These are phyloP conservation scores for Fusarium globosum DNA, from an alignment of 2,329 filamentous ascomycete species.

Conservation along the genomic window DNA sequence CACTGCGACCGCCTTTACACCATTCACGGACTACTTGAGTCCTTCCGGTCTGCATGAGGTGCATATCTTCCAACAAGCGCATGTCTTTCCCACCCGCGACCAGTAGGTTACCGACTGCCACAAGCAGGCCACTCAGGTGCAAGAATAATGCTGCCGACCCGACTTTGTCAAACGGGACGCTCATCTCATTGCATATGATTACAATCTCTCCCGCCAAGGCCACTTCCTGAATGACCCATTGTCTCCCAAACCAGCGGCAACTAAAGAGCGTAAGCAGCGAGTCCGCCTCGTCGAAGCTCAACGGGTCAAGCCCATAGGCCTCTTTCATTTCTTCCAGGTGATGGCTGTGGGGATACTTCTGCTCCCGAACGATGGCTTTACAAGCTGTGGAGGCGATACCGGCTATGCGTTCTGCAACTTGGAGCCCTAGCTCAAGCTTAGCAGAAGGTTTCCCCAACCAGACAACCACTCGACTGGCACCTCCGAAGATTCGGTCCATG, in stretches of 20 bases:
- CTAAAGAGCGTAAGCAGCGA: background rate
- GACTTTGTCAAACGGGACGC: background rate
- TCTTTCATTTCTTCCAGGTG: background rate
- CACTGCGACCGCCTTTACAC: background rate
- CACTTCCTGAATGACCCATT: background rate
- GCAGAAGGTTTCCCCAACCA: background rate
- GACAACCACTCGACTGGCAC: background rate
- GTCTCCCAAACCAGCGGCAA: background rate
- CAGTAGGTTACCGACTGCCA: background rate
- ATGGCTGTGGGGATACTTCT: background rate
- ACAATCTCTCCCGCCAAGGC: background rate
- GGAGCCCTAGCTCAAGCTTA: background rate
- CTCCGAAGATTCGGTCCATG: conserved; percentile 1
- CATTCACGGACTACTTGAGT: background rate
- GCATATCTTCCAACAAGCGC: background rate
- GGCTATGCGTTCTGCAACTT: background rate
- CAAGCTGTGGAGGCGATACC: background rate
- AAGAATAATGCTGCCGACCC: background rate
- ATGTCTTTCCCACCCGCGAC: background rate
- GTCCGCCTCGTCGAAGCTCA: background rate
- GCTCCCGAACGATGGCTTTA: background rate
- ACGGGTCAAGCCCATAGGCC: background rate
- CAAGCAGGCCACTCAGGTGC: background rate
- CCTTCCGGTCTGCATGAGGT: background rate
- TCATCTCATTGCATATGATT: background rate